Base-by-base conservation (phyloP, 208 protist genomes). In the Borovskyia barvae region DNA sequence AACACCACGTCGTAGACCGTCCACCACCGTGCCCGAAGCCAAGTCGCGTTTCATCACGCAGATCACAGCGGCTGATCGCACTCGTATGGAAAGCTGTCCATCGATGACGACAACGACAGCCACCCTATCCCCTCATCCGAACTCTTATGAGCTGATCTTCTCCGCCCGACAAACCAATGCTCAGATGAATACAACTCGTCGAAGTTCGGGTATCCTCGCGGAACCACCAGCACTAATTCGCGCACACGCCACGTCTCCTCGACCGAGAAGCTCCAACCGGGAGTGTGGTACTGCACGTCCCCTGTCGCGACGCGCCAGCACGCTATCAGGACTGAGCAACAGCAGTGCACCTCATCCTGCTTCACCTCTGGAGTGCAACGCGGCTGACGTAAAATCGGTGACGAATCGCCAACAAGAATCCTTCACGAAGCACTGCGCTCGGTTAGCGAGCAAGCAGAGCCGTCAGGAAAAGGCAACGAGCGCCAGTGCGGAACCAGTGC, bases 371-470 rank as follows among this genome's bases (percentile, higher is more conserved):
- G n/a, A n/a, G n/a, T n/a, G n/a, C n/a, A n/a, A n/a, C n/a, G n/a
- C 24, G 9, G 42, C 7, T 5, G 17, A 52, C 17, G 26, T 35
- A 1, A 52, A 40, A 4, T 36, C 57, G 15, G 56, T 72, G 28
- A 64, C 63, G 20, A 39, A 11, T 7, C 73, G 73, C 6, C 73
- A 80, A 51, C 54, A 69, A 35, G 60, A 74, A 32, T 73, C 66
- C 37, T 60, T 80, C 39, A 20, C 63, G 41, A 76, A 76, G 48
- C 69, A 76, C 63, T 76, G 69, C 32, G 58, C 69, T 12, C 56
- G 69, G 19, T 51, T 76, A 25, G 56, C 69, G 48, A 37, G 56
- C n/a, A 14, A 56, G 22, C 51, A 14, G n/a, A 35, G 28, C 11
- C 45, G 19, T 4, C 15, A 14, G 17, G 43, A 32, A 17, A 55